These are phyloP conservation scores for Proliferodiscus dingleyae DNA, from an alignment of 2,329 filamentous ascomycete genomes.

Conservation along the genomic window DNA sequence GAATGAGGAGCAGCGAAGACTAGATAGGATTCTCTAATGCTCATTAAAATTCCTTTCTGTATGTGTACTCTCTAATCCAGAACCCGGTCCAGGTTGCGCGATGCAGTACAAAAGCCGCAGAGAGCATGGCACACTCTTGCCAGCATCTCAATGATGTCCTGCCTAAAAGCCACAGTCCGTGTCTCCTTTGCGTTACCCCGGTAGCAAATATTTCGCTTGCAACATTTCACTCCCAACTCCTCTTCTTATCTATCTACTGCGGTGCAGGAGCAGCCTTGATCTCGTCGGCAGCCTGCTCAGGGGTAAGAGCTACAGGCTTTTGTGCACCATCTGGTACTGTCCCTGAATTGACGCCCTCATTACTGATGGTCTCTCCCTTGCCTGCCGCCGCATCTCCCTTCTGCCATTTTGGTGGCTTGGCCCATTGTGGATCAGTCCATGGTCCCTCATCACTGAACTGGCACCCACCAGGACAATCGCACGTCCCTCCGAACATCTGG, in stretches of 20 bases:
- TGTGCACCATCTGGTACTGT: slow-evolving; percentile 20
- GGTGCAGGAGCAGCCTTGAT: slow-evolving; percentile 22
- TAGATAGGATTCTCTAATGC: too few relatives aligned
- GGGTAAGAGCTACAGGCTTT: slow-evolving; percentile 15
- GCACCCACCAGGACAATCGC: slow-evolving; percentile 79
- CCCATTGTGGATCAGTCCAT: slow-evolving; percentile 71
- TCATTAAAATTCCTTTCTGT: not conserved
- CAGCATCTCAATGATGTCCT: not conserved
- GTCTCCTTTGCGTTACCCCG: not conserved
- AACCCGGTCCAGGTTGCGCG: not conserved
- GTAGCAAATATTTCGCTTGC: not conserved
- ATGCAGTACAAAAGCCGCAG: not conserved
- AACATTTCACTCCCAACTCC: slow-evolving; percentile 1
- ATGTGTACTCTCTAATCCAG: not conserved
- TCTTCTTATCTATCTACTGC: slow-evolving; percentile 9
- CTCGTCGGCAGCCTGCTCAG: slow-evolving; percentile 17
- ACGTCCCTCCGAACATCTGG: slow-evolving; percentile 76
- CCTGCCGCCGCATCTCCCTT: slow-evolving; percentile 33
- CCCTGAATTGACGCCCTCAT: slow-evolving; percentile 24
- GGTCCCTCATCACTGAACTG: slow-evolving; percentile 83
- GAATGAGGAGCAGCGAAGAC: too few relatives aligned
- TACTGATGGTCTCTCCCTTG: slow-evolving; percentile 35
- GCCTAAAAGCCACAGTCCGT: not conserved
- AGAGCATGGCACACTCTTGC: not conserved
- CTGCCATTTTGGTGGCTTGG: slow-evolving; percentile 59